Base-by-base conservation (phyloP, 2,329 filamentous ascomycete species). In the Epichloe scottii region DNA sequence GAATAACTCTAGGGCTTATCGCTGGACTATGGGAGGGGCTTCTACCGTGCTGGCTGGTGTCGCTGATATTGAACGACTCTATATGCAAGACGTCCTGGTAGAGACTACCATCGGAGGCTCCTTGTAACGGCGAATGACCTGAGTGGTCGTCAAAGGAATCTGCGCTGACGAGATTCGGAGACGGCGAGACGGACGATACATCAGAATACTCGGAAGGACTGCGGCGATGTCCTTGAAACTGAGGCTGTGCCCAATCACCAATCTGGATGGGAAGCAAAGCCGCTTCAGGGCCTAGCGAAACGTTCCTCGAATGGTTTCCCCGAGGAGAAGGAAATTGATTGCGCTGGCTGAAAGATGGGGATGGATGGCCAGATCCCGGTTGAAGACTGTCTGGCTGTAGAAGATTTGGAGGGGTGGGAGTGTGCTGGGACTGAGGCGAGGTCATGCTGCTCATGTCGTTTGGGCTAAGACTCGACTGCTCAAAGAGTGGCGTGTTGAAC, bases 181-280 rank as follows among this genome's bases (percentile, higher is more conserved):
- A 96, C 23, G 84, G 86, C 21, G 87, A 83, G 15, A 84, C 87
- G 17, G 89, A 95, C 5, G 84, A 95, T 5, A 95, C 84, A 58
- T 96, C 91, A 3, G 89, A 95, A 61, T 85, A 89, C 59, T 96
- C 91, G n/a, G 90, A 96, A 1, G 88, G 87, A 38, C 81, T 83
- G 61, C 90, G 81, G 59, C 89, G 79, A 64, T 96, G 91, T n/a
- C 79, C 75, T 57, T 87, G 84, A 62, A 95, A 96, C 53, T 79
- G 76, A 14, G 72, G 67, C 51, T 74, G 72, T 41, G 59, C 72
- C 77, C 77, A 81, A 53, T 81, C 77, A 49, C 58, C 59, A 46
- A 74, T 58, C 56, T 79, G 77, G n/a, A 67, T 70, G 3, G 71
- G 72, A 30, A 78, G 65, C n/a, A 81, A 65, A 2, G 78, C 78